Conservation (phyloP, 2,329 filamentous ascomycete species). For the Penicillium sclerotigenum region DNA sequence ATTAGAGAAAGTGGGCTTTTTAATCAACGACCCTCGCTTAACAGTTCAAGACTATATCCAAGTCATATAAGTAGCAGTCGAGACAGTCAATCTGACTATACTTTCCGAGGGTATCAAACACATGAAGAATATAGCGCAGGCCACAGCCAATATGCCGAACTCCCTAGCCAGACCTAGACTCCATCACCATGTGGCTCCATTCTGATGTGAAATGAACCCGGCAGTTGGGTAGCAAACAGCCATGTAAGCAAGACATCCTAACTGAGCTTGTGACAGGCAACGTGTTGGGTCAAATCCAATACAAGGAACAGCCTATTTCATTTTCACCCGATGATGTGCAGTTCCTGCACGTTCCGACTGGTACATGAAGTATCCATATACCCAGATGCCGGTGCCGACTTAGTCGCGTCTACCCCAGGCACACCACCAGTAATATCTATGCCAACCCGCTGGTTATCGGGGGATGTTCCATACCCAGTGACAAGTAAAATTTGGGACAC, state of each 20-base stretch:
- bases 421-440: neutral
- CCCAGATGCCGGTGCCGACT: neutral
- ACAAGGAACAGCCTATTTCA: conserved; percentile 69
- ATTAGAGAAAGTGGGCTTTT: neutral
- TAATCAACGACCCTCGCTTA: neutral
- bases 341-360: conserved; percentile 67
- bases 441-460: neutral
- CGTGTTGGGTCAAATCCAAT: conserved; percentile 61
- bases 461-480: neutral
- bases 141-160: conserved; percentile 61
- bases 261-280: conserved; percentile 74
- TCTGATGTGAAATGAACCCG: conserved; percentile 60
- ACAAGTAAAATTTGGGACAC: neutral
- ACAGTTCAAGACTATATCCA: neutral
- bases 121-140: conserved; percentile 47
- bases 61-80: neutral
- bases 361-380: conserved; percentile 46
- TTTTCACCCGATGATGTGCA: conserved; percentile 75
- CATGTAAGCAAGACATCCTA: neutral
- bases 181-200: conserved; percentile 84
- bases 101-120: conserved; percentile 64
- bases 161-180: conserved; percentile 75
- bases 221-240: neutral
- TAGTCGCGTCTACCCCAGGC: neutral
- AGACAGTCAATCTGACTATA: neutral